A percentile compares a stretch with the other conserved stretches of the same genome.
Evolutionary conservation across 2,329 filamentous ascomycete genomes (phyloP).

Genomic region (Calonectria fujianensis): DNA sequence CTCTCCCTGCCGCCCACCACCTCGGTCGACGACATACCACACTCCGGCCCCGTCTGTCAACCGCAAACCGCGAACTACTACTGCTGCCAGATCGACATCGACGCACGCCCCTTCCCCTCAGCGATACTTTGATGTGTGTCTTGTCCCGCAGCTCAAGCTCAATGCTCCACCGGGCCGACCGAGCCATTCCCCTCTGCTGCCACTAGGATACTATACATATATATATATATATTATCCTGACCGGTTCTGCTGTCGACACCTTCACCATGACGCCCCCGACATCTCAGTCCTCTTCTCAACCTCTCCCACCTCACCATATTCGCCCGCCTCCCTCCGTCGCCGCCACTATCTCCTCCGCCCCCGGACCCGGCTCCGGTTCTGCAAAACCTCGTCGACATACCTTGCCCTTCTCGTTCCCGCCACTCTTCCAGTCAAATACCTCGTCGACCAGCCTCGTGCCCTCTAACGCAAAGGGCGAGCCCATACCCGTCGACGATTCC

Average conservation of each 20-base stretch:
- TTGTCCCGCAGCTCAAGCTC: conserved; percentile 43
- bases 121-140: conserved; percentile 48
- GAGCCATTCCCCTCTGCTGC: conserved; percentile 47
- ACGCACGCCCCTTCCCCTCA: conserved; percentile 43
- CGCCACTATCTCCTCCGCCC: conserved; percentile 51
- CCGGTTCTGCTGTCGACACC: conserved; percentile 39
- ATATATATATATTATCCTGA: conserved; percentile 47
- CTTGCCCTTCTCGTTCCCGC: conserved; percentile 69
- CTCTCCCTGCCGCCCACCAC: conserved; percentile 30
- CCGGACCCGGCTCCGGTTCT: conserved; percentile 42
- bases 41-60: conserved; percentile 34
- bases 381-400: conserved; percentile 59
- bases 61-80: conserved; percentile 42
- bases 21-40: conserved; percentile 38
- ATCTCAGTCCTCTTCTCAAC: conserved; percentile 42
- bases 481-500: conserved; percentile 74
- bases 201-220: conserved; percentile 47
- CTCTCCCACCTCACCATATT: conserved; percentile 45
- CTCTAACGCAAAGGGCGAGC: conserved; percentile 73
- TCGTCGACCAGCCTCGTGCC: conserved; percentile 73
- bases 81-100: conserved; percentile 48
- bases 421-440: conserved; percentile 68
- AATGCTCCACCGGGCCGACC: conserved; percentile 55
- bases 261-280: conserved; percentile 47
- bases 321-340: conserved; percentile 52